phyloP scores from a whole-genome alignment of 31 red algal genomes.

The Odonthalia washingtoniensis region DNA sequence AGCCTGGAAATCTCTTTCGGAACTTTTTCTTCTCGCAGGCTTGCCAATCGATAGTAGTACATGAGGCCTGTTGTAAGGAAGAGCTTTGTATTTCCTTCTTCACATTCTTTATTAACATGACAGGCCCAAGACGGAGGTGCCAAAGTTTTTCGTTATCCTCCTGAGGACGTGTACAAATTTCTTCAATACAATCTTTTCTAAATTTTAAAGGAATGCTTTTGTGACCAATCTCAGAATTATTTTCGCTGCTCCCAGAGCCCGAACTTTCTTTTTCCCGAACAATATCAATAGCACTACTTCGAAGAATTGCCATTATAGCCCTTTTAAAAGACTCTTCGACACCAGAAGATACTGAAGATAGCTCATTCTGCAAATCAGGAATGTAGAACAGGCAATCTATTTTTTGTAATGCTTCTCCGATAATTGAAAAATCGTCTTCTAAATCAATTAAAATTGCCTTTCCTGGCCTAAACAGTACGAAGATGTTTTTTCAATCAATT shows the following conservation, averaged over 20 bases:
- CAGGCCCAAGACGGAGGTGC: neutral
- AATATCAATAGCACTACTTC: too few relatives aligned
- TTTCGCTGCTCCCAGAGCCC: too few relatives aligned
- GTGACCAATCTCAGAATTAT: neutral
- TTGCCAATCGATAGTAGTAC: neutral
- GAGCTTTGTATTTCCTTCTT: neutral
- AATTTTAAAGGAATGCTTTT: neutral
- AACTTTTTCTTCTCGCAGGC: conserved; percentile 4
- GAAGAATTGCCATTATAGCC: too few relatives aligned
- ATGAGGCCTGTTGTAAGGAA: neutral
- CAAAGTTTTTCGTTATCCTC: neutral
- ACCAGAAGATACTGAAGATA: neutral
- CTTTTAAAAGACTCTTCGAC: neutral
- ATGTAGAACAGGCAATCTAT: conserved; percentile 38
- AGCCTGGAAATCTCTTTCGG: neutral
- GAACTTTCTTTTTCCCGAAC: too few relatives aligned
- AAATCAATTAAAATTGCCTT: neutral
- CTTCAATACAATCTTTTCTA: too few relatives aligned
- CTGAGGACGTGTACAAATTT: neutral
- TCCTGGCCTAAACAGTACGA: neutral
- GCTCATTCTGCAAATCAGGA: neutral
- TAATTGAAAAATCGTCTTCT: neutral
- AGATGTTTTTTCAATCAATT: neutral
- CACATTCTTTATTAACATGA: neutral
- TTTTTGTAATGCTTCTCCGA: conserved; percentile 6